Conservation (phyloP, 2,329 filamentous ascomycete genomes). For the Penicillium concentricum region DNA sequence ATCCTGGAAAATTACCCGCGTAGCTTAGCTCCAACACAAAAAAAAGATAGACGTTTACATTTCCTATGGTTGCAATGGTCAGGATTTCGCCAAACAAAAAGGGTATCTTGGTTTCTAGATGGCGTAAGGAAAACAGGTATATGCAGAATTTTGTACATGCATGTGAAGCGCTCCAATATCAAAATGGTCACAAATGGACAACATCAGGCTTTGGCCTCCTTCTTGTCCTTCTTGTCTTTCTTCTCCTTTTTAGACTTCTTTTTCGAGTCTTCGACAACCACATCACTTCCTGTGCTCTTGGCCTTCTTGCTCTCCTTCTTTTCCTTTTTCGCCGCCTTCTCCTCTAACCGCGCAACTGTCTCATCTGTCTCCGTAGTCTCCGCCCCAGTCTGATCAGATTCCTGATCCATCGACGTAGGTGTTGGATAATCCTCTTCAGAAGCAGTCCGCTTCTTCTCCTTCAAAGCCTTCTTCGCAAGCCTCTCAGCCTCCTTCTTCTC, state of each 20-base stretch:
- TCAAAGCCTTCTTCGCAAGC: slow-evolving; percentile 25
- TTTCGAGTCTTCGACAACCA: slow-evolving; percentile 35
- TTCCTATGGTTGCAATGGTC: background rate
- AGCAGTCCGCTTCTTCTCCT: slow-evolving; percentile 20
- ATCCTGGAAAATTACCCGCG: slow-evolving; percentile 68
- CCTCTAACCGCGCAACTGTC: slow-evolving; percentile 3
- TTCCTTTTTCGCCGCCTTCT: slow-evolving; percentile 22
- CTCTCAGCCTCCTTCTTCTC: slow-evolving; percentile 29
- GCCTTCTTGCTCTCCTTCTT: slow-evolving; percentile 33
- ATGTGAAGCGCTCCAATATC: slow-evolving; percentile 5
- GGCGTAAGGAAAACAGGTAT: slow-evolving; percentile 15
- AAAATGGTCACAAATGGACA: slow-evolving; percentile 37
- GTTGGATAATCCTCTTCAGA: slow-evolving; percentile 33
- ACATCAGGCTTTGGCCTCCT: slow-evolving; percentile 12
- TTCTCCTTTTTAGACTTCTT: slow-evolving; percentile 51
- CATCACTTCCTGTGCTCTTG: background rate
- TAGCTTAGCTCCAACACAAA: slow-evolving; percentile 11
- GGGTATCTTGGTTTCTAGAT: slow-evolving; percentile 33
- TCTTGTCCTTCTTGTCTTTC: slow-evolving; percentile 37
- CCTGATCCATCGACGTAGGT: slow-evolving; percentile 29
- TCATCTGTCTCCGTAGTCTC: slow-evolving; percentile 10
- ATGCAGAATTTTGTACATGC: slow-evolving; percentile 18
- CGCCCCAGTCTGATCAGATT: slow-evolving; percentile 27
- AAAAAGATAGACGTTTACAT: slow-evolving; percentile 10
- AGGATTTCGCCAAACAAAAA: slow-evolving; percentile 25